Evolutionary conservation across 345 rosid species (phyloP).

Genomic region (Psidium guajava): DNA sequence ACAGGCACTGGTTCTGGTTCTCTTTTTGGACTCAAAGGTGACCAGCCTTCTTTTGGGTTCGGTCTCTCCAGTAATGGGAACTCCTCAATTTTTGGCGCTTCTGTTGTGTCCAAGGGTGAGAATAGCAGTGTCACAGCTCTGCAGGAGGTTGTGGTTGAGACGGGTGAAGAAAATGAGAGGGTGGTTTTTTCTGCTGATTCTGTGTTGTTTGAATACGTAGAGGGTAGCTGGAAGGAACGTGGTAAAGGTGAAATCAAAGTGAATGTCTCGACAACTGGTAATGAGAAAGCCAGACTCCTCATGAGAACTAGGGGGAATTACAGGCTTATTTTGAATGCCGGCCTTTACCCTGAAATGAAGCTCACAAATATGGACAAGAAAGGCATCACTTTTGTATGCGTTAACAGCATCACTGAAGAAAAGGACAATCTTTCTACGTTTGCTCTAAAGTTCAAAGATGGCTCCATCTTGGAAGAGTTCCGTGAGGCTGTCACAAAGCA

Average conservation of each 20-base stretch:
- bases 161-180: slow-evolving; percentile 90
- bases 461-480: slow-evolving; percentile 54
- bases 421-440: slow-evolving; percentile 64
- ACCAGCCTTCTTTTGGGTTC: slow-evolving; percentile 38
- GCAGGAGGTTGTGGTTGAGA: slow-evolving; percentile 79
- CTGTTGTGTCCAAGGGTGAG: slow-evolving; percentile 49
- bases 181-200: slow-evolving; percentile 74
- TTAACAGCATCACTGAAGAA: slow-evolving; percentile 56
- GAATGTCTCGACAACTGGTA: slow-evolving; percentile 46
- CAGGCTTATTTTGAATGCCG: slow-evolving; percentile 83
- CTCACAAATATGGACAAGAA: slow-evolving; percentile 88
- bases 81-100: slow-evolving; percentile 41
- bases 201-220: slow-evolving; percentile 55
- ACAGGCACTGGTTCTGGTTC: slow-evolving; percentile 4
- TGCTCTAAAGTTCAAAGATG: slow-evolving; percentile 80
- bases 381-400: slow-evolving; percentile 86
- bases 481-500: slow-evolving; percentile 38
- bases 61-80: slow-evolving; percentile 49
- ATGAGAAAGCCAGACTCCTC: slow-evolving; percentile 56
- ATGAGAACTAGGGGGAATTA: slow-evolving; percentile 93
- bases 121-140: slow-evolving; percentile 48
- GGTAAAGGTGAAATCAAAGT: slow-evolving; percentile 94
- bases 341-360: slow-evolving; percentile 88
- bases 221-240: slow-evolving; percentile 91
- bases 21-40: slow-evolving; percentile 28